A percentile compares a stretch with the other conserved stretches of the same genome.
Evolutionary conservation across 768 basidiomycete genomes (phyloP).

Genomic region (Pleurotus eryngii): DNA sequence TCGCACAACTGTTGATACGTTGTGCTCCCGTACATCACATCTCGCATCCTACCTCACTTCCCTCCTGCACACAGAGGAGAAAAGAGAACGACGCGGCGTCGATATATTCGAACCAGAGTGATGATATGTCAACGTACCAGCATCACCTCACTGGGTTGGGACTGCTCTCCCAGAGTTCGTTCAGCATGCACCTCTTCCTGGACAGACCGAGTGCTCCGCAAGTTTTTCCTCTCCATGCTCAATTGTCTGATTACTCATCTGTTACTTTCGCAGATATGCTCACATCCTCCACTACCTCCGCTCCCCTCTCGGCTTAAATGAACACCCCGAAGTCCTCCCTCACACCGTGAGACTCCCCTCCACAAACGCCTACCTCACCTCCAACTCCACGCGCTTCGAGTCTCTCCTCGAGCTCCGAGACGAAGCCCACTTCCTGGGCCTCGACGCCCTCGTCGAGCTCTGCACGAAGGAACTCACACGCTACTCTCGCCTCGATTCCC

Average conservation of each 20-base stretch:
- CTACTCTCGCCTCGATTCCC: constrained; percentile 22
- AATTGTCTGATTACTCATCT: constrained; percentile 4
- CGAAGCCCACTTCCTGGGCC: constrained; percentile 73
- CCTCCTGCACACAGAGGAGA: constrained; percentile 24
- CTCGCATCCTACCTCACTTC: constrained; percentile 56
- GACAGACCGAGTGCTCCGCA: constrained; percentile 80
- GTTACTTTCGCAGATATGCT: constrained; percentile 46
- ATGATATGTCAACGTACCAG: constrained; percentile 53
- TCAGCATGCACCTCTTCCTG: constrained; percentile 67
- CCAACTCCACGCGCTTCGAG: constrained; percentile 51
- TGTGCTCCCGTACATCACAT: constrained; percentile 66
- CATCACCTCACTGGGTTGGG: constrained; percentile 64
- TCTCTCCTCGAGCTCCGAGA: constrained; percentile 72
- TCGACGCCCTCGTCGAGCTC: constrained; percentile 59
- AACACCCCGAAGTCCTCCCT: constrained; percentile 53
- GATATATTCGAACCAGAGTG: constrained; percentile 50
- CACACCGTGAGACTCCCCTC: constrained; percentile 47
- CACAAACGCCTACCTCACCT: constrained; percentile 19
- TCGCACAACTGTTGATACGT: constrained; percentile 63
- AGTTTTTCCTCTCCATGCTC: constrained; percentile 26
- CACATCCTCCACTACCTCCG: constrained; percentile 75
- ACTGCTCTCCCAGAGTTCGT: constrained; percentile 41
- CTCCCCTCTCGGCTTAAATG: constrained; percentile 41
- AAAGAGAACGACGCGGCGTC: constrained; percentile 47
- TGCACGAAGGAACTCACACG: constrained; percentile 66